Conservation (phyloP, 257 asterid species). For the Solanum tarapatanum region DNA sequence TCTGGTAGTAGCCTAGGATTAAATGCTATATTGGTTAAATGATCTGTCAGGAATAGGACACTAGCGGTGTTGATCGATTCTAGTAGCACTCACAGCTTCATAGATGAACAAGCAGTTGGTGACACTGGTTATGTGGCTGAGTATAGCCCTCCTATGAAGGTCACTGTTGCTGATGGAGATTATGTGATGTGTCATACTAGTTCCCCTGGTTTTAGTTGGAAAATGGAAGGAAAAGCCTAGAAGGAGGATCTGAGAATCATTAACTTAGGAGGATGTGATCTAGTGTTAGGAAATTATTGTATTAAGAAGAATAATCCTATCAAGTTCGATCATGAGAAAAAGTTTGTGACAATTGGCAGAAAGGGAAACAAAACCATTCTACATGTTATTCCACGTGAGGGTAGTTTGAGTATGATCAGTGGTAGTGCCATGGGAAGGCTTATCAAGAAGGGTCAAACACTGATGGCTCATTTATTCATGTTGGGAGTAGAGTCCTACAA, state of each 20-base stretch:
- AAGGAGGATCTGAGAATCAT: not conserved
- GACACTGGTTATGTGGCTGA: not conserved
- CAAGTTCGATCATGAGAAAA: not conserved
- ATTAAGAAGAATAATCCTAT: not conserved
- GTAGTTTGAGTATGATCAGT: not conserved
- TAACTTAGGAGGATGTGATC: not conserved
- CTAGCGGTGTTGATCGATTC: not conserved
- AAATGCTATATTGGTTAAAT: not conserved
- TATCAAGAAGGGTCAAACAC: too few species aligned
- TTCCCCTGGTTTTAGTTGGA: not conserved
- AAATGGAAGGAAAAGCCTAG: not conserved
- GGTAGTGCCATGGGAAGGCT: not conserved
- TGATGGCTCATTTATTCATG: not conserved
- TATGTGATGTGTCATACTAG: not conserved
- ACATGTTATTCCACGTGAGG: not conserved
- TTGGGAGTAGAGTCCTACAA: not conserved
- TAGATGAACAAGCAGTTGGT: not conserved
- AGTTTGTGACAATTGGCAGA: not conserved
- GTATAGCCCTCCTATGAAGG: not conserved
- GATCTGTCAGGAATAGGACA: not conserved
- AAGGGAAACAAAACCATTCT: too few species aligned
- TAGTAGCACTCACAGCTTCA: too few species aligned
- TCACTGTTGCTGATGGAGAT: not conserved
- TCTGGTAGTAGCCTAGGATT: not conserved
- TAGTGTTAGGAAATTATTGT: not conserved